These are phyloP conservation scores for Kandelia obovata DNA, from an alignment of 345 rosid species.

Conservation along the genomic window DNA sequence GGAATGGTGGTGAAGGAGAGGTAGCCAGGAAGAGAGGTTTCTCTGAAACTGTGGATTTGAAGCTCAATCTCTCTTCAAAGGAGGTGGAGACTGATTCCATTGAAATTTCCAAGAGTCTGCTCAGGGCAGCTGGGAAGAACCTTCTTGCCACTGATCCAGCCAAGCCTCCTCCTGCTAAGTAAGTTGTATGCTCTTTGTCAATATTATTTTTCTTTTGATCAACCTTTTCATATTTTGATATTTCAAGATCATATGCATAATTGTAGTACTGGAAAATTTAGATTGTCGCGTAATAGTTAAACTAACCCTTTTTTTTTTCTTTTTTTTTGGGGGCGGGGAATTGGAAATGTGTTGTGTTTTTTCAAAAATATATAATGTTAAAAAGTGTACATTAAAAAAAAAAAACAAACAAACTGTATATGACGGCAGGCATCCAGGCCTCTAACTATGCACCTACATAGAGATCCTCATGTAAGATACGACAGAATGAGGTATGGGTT, in stretches of 20 bases:
- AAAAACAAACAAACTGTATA: too few relatives aligned
- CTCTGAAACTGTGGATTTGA: constrained; percentile 68
- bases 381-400: too few relatives aligned
- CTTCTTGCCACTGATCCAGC: constrained; percentile 51
- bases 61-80: constrained; percentile 61
- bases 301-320: too few relatives aligned
- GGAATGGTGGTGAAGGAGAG: constrained; percentile 33
- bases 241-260: not conserved
- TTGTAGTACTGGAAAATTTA: too few relatives aligned
- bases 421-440: too few relatives aligned
- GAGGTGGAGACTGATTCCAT: constrained; percentile 16
- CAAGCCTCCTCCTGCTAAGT: constrained; percentile 85
- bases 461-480: too few relatives aligned
- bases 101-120: constrained; percentile 13
- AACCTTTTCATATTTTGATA: not conserved
- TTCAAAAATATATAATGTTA: too few relatives aligned
- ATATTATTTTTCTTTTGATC: not conserved
- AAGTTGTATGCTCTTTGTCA: constrained; percentile 4
- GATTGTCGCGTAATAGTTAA: too few relatives aligned
- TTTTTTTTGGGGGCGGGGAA: too few relatives aligned
- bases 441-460: too few relatives aligned
- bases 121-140: constrained; percentile 16
- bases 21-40: constrained; percentile 64
- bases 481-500: too few relatives aligned
- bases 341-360: too few relatives aligned